Percentiles rank a stretch among this genome's conserved stretches.
phyloP scores from a whole-genome alignment of 768 basidiomycete species.

The Infundibulicybe gibba region DNA sequence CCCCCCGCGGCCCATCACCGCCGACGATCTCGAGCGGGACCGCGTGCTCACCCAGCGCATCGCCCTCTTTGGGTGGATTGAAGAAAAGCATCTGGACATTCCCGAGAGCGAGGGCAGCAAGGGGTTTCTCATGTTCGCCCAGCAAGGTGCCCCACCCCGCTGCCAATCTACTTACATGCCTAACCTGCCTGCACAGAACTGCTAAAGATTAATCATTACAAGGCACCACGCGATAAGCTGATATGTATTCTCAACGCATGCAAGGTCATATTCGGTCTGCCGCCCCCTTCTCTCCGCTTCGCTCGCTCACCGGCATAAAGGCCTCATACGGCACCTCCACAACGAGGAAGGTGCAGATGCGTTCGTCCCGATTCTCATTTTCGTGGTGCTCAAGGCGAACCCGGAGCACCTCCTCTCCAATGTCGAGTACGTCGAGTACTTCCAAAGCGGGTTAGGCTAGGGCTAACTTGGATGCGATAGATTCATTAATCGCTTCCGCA shows the following conservation, averaged over 20 bases:
- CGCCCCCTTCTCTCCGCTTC: conserved; percentile 7
- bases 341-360: conserved; percentile 89
- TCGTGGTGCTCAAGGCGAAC: conserved; percentile 91
- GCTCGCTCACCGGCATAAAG: conserved; percentile 32
- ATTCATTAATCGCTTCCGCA: conserved; percentile 94
- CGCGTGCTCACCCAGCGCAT: conserved; percentile 88
- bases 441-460: neutral
- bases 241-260: conserved; percentile 97
- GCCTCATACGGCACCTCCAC: conserved; percentile 83
- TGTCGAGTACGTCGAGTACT: conserved; percentile 81
- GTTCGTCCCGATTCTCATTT: conserved; percentile 93
- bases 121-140: conserved; percentile 86
- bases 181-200: conserved; percentile 52
- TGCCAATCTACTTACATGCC: neutral
- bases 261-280: conserved; percentile 97
- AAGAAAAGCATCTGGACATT: conserved; percentile 86
- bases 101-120: conserved; percentile 70
- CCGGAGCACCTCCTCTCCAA: conserved; percentile 92
- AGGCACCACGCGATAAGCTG: conserved; percentile 96
- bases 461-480: conserved; percentile 46
- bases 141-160: conserved; percentile 60
- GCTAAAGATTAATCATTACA: conserved; percentile 97
- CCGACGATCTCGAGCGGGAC: conserved; percentile 97
- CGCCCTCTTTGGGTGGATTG: conserved; percentile 86
- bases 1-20: conserved; percentile 76